Evolutionary conservation across 2,329 filamentous ascomycete species (phyloP), one percentile per base, ranked within the genome.

Genomic region (Cytospora schulzeri): DNA sequence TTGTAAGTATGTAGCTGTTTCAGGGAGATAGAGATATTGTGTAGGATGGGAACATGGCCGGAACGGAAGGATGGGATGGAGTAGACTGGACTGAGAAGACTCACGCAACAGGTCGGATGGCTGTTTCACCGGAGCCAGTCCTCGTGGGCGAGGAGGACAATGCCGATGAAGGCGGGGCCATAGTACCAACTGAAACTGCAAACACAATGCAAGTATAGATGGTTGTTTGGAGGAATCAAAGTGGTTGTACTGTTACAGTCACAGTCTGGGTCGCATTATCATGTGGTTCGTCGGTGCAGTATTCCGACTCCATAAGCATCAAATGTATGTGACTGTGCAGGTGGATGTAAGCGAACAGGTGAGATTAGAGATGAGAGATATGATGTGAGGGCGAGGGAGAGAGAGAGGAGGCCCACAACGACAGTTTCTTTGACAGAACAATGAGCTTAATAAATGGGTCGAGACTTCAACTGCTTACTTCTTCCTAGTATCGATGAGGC

Each of bases 101-200:
- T 63, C 45, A 67, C 66, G 66, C 66, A 19, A 67, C 63, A 6
- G 66, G 66, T 54, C 66, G 55, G 26, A 67, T 29, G 15, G 53
- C 9, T 7, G 26, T 17, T 19, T 67, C 65, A 22, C 48, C 52
- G 4, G 4, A 15, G 2, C 57, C 45, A 12, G 48, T 28, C n/a
- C 11, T 15, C 26, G 24, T 26, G 29, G 24, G 38, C 17, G 58
- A 54, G 7, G 45, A 38, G 11, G 57, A 41, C 17, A 33, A 24
- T n/a, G 50, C n/a, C 4, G 61, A 52, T 19, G 61, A 41, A 26
- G 31, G 54, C 7, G 54, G 61, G 53, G 61, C 54, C 61, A 63
- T 63, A 29, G 19, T n/a, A 3, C 50, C n/a, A 22, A 17, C n/a
- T 24, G 17, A 11, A 33, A 45, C 50, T 48, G n/a, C n/a, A 22